Base-by-base conservation (phyloP, 129 eudicot genomes). In the Lactuca sativa region DNA sequence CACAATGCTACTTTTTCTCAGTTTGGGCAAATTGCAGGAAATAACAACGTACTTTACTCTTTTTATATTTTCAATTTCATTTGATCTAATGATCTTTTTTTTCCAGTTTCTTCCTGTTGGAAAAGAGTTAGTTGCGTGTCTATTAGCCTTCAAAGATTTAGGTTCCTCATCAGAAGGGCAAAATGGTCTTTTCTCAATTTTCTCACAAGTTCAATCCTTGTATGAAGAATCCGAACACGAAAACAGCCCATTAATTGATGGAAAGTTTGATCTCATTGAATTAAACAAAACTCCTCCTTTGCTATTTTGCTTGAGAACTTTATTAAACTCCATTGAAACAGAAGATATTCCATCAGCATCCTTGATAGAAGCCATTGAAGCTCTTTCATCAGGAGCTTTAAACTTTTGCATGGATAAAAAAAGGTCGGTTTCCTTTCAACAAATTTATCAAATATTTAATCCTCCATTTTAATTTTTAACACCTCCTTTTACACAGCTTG, bases 41-140 rank as follows among this genome's bases (percentile, higher is more conserved):
- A 36, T 36, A 36, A 6, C 38, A 36, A 36, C 38, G 4, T 36
- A 36, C 38, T 43, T 43, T 2, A 40, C 44, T 40, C 9, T 40
- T 40, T 7, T 40, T 7, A 36, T 2, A 0, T 12, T 47, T 47
- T 25, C 37, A 40, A 3, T 57, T 33, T 72, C 57, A 54, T 10
- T 33, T 56, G 33, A 17, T 65, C 44, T 56, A 44, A 17, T 65
- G 9, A 64, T 44, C 17, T 2, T 4, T 30, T 70, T 64, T 59
- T 59, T 47, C 34, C 73, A 93, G 99, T 77, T 83, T 49, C 80
- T 93, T 60, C 99, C 97, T 3, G 86, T 85, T 80, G 97, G 95
- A 66, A 87, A 71, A 75, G 99, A 90, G 84, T 81, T 93, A 68
- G 72, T 83, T 80, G 82, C 92, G 25, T 93, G 99, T 72, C 73